A percentile compares a stretch with the other conserved stretches of the same genome.
These are phyloP conservation scores for Plasmopara muralis DNA, from an alignment of 352 stramenopile genomes.

Conservation along the genomic window DNA sequence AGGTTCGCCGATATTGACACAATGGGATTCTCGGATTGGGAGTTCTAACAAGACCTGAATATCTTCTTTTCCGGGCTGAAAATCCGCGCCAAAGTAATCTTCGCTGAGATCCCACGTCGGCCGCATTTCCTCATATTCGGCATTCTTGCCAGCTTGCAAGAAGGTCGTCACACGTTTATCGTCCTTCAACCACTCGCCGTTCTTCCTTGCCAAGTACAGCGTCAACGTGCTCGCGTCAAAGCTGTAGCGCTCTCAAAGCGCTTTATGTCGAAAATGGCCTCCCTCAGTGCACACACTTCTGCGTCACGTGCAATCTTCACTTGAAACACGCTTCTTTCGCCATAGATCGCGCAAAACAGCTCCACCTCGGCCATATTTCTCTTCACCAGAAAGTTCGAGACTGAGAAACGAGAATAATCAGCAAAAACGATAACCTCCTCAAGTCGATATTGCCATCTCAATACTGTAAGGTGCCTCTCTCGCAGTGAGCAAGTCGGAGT, in stretches of 20 bases:
- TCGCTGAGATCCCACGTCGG: background rate
- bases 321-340: background rate
- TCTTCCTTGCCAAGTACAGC: background rate
- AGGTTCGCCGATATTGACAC: too few relatives aligned
- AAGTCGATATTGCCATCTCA: too few relatives aligned
- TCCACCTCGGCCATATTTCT: background rate
- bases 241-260: too few relatives aligned
- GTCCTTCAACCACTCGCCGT: background rate
- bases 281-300: background rate
- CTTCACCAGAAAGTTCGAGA: too few relatives aligned
- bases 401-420: too few relatives aligned
- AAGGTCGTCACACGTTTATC: background rate
- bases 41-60: background rate
- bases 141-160: background rate
- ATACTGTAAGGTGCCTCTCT: too few relatives aligned
- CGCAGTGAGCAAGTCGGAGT: too few relatives aligned
- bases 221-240: background rate
- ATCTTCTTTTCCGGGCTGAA: background rate
- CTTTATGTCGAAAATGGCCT: background rate
- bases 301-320: background rate
- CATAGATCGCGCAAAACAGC: background rate
- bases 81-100: background rate
- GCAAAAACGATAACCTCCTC: too few relatives aligned
- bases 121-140: background rate
- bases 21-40: constrained; percentile 8